These are phyloP conservation scores for Penicillium sp. DNA, from an alignment of 2,329 filamentous ascomycete genomes.

Conservation along the genomic window DNA sequence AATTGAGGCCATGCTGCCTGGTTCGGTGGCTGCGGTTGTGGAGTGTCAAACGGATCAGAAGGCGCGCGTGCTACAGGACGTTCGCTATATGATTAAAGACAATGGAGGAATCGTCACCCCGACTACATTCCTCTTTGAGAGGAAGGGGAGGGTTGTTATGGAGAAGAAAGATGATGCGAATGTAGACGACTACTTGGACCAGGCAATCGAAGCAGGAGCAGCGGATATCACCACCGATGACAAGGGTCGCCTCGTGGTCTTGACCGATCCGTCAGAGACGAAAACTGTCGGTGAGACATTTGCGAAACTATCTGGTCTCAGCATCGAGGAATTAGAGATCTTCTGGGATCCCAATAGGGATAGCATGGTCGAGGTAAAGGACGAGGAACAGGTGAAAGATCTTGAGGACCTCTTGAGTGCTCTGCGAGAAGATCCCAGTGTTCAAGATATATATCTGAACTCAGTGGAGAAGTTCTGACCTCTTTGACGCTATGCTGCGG, in stretches of 20 bases:
- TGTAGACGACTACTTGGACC: constrained; percentile 73
- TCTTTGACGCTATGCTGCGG: not conserved
- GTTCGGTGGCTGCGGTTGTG: constrained; percentile 72
- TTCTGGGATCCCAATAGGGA: constrained; percentile 83
- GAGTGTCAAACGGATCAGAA: constrained; percentile 85
- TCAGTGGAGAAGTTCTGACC: constrained; percentile 31
- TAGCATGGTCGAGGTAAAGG: constrained; percentile 65
- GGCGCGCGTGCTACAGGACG: constrained; percentile 68
- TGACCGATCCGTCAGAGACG: constrained; percentile 66
- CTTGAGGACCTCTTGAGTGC: constrained; percentile 59
- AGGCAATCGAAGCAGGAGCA: constrained; percentile 80
- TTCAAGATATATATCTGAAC: constrained; percentile 80
- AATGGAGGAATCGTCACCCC: constrained; percentile 68
- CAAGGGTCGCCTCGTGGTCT: constrained; percentile 69
- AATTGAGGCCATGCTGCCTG: constrained; percentile 77
- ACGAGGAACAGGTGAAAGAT: constrained; percentile 54
- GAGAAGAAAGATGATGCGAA: constrained; percentile 56
- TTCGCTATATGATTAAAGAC: constrained; percentile 70
- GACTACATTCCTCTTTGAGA: constrained; percentile 81
- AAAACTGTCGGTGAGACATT: constrained; percentile 64
- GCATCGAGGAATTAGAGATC: constrained; percentile 74
- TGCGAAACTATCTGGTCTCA: constrained; percentile 62
- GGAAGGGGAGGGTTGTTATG: constrained; percentile 73
- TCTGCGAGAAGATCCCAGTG: constrained; percentile 65
- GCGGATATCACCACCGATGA: constrained; percentile 56